Percentiles rank a stretch among this genome's conserved stretches.
Conservation (phyloP, 2,329 filamentous ascomycete genomes). For the Thelonectria discophora region DNA sequence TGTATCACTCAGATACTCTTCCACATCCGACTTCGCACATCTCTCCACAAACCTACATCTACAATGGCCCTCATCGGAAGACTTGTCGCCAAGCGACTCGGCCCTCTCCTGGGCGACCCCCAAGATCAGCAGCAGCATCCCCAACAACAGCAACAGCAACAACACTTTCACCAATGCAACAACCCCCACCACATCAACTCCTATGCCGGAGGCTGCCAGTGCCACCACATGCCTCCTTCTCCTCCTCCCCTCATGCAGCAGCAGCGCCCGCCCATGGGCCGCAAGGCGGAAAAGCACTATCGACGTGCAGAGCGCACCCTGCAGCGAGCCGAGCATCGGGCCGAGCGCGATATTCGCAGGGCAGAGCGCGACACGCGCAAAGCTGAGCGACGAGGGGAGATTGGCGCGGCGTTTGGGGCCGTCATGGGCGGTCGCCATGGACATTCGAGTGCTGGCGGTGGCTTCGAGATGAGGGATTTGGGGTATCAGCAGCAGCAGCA, state of each 20-base stretch:
- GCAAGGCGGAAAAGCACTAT: conserved; percentile 30
- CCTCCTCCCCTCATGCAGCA: background rate
- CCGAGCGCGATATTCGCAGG: conserved; percentile 26
- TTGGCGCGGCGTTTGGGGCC: conserved; percentile 7
- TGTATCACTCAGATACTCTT: too few species aligned
- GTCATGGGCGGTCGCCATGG: conserved; percentile 10
- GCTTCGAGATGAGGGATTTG: conserved; percentile 11
- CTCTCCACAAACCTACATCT: background rate
- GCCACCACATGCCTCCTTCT: background rate
- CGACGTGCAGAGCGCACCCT: conserved; percentile 35
- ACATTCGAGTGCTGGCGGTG: background rate
- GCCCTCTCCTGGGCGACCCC: conserved; percentile 16
- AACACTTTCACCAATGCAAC: background rate
- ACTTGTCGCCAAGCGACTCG: conserved; percentile 11
- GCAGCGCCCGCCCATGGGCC: conserved; percentile 30
- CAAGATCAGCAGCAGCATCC: conserved; percentile 1
- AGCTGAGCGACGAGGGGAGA: conserved; percentile 28
- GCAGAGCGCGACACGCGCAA: conserved; percentile 26
- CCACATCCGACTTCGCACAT: background rate
- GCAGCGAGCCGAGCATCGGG: conserved; percentile 33
- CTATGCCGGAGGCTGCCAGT: background rate
- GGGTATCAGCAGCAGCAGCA: conserved; percentile 1
- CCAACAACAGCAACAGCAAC: conserved; percentile 1
- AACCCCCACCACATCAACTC: background rate
- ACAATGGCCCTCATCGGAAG: conserved; percentile 35